Evolutionary conservation across 1,139 yeast species (phyloP), one percentile per base, ranked within the genome.

Genomic region (Yamadazyma blattariae): DNA sequence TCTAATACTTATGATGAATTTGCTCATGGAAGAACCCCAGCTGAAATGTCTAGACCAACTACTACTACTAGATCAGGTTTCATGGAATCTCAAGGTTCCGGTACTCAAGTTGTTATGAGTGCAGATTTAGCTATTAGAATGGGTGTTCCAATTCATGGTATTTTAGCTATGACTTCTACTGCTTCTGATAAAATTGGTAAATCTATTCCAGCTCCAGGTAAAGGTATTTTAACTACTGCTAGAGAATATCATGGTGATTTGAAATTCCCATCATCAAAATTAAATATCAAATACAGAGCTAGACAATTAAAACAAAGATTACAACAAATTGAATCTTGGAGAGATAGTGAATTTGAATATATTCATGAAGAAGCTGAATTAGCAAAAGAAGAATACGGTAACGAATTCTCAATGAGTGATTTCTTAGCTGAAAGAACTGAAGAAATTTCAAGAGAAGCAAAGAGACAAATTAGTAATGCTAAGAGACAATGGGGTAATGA

Each of bases 81-180:
- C 75, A 92, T 92, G 98, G 99, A 92, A 74, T 84, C 98, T 30
- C 99, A 92, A 71, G 99, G 99, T 75, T 82, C 97, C 35, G 99
- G 99, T 82, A 86, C 88, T 54, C 97, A 94, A 73, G 82, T 92
- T 48, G 77, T 94, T 51, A 92, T 92, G 99, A 79, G 82, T 52
- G 98, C 97, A 40, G 89, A 84, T 50, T 74, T 92, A 53, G 99
- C 99, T 28, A 55, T 92, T 50, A 79, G 82, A 59, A 92, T 92
- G 99, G 99, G 99, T 73, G 97, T 92, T 53, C 99, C 99, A 63
- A 88, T 92, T 54, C 88, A 94, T 54, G 98, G 96, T 67, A 81
- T 92, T 49, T 75, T 90, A 54, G 98, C 95, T 38, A 69, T 90
- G 78, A 77, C 96, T 44, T 90, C 96, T 35, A 94, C 97, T 56